Percentiles rank a stretch among this genome's conserved stretches.
Conservation (phyloP, 2,329 filamentous ascomycete species). For the Pleurostoma richardsiae region DNA sequence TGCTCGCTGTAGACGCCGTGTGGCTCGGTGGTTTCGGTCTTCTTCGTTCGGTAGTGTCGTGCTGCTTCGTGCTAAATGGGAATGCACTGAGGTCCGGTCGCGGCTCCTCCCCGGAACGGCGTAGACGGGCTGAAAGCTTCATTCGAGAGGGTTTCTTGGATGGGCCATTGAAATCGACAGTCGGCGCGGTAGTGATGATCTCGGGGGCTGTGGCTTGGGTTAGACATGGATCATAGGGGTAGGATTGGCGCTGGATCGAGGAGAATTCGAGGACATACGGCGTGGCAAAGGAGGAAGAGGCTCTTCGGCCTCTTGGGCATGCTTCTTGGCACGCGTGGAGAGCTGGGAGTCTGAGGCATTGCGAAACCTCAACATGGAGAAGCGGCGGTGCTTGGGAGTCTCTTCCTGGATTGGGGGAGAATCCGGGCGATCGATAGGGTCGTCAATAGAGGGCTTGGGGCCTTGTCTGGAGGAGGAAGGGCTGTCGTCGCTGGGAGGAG, state of each 20-base stretch:
- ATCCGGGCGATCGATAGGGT: constrained; percentile 28
- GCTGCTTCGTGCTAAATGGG: no score
- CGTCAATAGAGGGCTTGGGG: constrained; percentile 11
- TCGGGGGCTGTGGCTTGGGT: constrained; percentile 44
- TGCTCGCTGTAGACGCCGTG: constrained; percentile 10
- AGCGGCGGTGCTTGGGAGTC: constrained; percentile 52
- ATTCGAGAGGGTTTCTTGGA: constrained; percentile 53
- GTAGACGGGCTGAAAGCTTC: constrained; percentile 36
- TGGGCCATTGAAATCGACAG: constrained; percentile 52
- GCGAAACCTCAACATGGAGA: constrained; percentile 74
- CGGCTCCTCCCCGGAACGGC: constrained; percentile 45
- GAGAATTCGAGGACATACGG: constrained; percentile 35
- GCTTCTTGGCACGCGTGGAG: constrained; percentile 68
- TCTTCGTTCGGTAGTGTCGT: no score
- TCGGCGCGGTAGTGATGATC: constrained; percentile 92
- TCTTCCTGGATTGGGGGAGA: constrained; percentile 51
- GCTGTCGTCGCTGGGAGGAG: constrained; percentile 17
- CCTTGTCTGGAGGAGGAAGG: constrained; percentile 16
- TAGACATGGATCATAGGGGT: constrained; percentile 11
- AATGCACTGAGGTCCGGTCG: constrained; percentile 19
- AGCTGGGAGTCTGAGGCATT: constrained; percentile 93
- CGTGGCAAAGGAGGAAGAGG: constrained; percentile 51
- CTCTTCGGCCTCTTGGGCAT: constrained; percentile 41
- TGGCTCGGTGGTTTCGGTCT: no score
- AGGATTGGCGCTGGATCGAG: background rate